Base-by-base conservation (phyloP, 345 rosid species). In the Populus tremula region DNA sequence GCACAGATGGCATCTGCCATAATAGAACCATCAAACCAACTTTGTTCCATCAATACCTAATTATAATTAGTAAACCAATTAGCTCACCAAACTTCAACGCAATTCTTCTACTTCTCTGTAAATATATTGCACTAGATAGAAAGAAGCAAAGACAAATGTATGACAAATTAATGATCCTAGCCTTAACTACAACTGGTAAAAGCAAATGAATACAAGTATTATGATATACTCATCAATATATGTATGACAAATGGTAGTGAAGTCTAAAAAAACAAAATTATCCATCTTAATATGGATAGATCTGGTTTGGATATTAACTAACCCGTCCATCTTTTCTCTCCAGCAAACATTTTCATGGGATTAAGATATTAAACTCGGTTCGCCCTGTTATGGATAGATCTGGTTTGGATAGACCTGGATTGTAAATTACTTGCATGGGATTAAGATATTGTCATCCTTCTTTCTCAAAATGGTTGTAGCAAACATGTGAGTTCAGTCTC, bases 41-140 rank as follows among this genome's bases (percentile, higher is more conserved):
- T 77, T 59, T 70, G 68, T 39, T 79, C 21, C 61, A 73, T 66
- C 83, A 62, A 70, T 2, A 67, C 53, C 35, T 66, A 20, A 20
- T 53, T 53, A 53, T 0, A 53, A 53, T 63, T 20, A 38, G 73
- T 29, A 66, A 73, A 41, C 62, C 20, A 70, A 61, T 78, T 82
- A 69, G 84, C 75, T 74, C 71, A 82, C 82, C 87, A 85, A 82
- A 69, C 72, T 12, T 23, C 36, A 25, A 17, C 61, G 1, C 23
- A 20, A 0, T 23, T 23, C 18, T 64, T 20, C 21, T 9, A 21
- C 29, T 25, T 6, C 33, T 10, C 31, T 43, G 8, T 23, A 68
- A n/a, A 38, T 13, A 39, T 69, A 13, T 23, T 20, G 20, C n/a
- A 53, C 23, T 53, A 1, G 9, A 53, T 6, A 2, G 59, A 53